phyloP scores from a whole-genome alignment of 768 basidiomycete species.

The Coprinopsis cinerea region DNA sequence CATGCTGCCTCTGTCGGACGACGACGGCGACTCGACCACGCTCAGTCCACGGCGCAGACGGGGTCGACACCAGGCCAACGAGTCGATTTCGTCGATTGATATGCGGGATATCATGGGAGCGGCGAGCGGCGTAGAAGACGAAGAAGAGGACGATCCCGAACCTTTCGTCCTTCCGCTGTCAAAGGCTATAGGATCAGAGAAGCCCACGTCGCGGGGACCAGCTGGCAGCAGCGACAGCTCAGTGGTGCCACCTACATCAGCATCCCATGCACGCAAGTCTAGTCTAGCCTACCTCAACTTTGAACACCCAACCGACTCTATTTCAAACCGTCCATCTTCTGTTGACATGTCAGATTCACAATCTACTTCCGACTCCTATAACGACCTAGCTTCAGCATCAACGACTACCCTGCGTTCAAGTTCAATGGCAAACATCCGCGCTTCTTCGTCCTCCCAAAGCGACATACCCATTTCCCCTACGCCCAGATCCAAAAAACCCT shows the following conservation, averaged over 20 bases:
- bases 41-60: constrained; percentile 10
- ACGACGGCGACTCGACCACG: constrained; percentile 21
- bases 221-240: no score
- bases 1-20: constrained; percentile 21
- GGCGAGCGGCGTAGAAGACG: constrained; percentile 11
- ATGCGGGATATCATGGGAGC: constrained; percentile 24
- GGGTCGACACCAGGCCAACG: constrained; percentile 21
- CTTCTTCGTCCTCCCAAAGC: background rate
- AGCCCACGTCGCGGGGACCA: background rate
- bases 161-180: constrained; percentile 1
- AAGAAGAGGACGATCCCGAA: no score
- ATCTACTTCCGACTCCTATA: constrained; percentile 4
- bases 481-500: background rate
- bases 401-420: constrained; percentile 6
- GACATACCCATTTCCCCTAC: background rate
- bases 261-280: constrained; percentile 9
- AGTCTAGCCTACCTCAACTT: constrained; percentile 11
- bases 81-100: constrained; percentile 33
- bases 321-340: background rate
- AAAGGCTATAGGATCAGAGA: constrained; percentile 9
- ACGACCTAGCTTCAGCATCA: constrained; percentile 8
- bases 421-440: background rate
- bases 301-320: background rate
- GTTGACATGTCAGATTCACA: background rate
- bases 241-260: no score